Evolutionary conservation across 768 basidiomycete genomes (phyloP).

Genomic region (Kondoa malvinella): DNA sequence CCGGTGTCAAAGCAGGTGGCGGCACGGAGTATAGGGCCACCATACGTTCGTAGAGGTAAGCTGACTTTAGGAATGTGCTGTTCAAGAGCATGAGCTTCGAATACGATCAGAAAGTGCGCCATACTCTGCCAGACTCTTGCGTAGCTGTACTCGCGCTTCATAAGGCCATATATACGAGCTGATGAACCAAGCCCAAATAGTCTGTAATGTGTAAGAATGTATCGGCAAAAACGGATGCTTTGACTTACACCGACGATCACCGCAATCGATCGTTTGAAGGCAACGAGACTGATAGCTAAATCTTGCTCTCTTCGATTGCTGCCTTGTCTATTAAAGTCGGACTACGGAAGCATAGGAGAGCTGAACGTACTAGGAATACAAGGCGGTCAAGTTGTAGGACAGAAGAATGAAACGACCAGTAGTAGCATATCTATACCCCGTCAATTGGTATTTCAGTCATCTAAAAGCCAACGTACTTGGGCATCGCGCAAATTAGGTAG

Average conservation of each 20-base stretch:
- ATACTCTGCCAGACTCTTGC: conserved; percentile 70
- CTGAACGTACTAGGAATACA: conserved; percentile 22
- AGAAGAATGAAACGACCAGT: conserved; percentile 57
- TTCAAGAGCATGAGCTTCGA: not conserved
- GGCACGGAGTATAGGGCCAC: conserved; percentile 55
- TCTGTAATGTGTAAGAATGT: conserved; percentile 26
- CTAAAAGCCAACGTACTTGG: conserved; percentile 23
- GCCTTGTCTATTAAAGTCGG: not conserved
- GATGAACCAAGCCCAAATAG: conserved; percentile 73
- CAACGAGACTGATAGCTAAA: conserved; percentile 51
- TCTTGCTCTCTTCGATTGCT: conserved; percentile 50
- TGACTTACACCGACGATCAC: conserved; percentile 45
- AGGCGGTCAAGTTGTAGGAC: conserved; percentile 19
- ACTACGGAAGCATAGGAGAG: not conserved
- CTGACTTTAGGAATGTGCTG: conserved; percentile 81
- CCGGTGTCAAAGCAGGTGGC: not conserved
- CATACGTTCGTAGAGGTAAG: conserved; percentile 83
- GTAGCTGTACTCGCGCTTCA: conserved; percentile 75
- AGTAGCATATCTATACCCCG: conserved; percentile 41
- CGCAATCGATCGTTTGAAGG: conserved; percentile 56
- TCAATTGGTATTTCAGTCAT: conserved; percentile 27
- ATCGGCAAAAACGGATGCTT: not conserved
- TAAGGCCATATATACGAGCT: conserved; percentile 91
- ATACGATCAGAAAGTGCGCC: conserved; percentile 24
- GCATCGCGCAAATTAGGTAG: conserved; percentile 38